Percentiles rank a stretch among this genome's conserved stretches.
Evolutionary conservation across 1,284 basidiomycete species (phyloP).

Genomic region (Melampsora americana): DNA sequence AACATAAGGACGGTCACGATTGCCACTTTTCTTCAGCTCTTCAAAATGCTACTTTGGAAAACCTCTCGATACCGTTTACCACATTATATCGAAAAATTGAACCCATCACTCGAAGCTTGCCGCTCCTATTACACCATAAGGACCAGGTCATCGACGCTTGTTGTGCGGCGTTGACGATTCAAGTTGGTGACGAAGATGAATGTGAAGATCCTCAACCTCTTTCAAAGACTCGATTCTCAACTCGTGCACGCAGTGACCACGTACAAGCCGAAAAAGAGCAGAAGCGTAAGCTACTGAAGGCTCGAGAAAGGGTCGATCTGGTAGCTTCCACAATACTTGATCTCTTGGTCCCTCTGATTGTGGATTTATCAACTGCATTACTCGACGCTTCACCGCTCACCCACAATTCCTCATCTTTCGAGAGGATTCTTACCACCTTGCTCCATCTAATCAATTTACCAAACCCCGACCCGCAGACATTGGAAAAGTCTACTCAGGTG

Average conservation of each 20-base stretch:
- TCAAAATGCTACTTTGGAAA: constrained; percentile 28
- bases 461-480: constrained; percentile 27
- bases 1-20: constrained; percentile 41
- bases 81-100: constrained; percentile 32
- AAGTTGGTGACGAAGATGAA: background rate
- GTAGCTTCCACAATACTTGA: constrained; percentile 32
- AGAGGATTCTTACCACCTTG: constrained; percentile 34
- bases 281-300: constrained; percentile 24
- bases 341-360: constrained; percentile 27
- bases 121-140: constrained; percentile 36
- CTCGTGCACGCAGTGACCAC: background rate
- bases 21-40: constrained; percentile 42
- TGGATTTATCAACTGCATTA: constrained; percentile 41
- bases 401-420: constrained; percentile 21
- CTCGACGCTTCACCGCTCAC: constrained; percentile 23
- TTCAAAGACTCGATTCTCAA: background rate
- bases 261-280: constrained; percentile 34
- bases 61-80: constrained; percentile 42
- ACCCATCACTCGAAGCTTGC: constrained; percentile 35
- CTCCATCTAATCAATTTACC: constrained; percentile 39
- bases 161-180: constrained; percentile 37
- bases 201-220: background rate
- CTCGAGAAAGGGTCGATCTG: constrained; percentile 34
- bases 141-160: constrained; percentile 37
- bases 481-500: constrained; percentile 35